These are phyloP conservation scores for Colletotrichum lindemuthianum DNA, from an alignment of 2,329 filamentous ascomycete genomes.

Conservation along the genomic window DNA sequence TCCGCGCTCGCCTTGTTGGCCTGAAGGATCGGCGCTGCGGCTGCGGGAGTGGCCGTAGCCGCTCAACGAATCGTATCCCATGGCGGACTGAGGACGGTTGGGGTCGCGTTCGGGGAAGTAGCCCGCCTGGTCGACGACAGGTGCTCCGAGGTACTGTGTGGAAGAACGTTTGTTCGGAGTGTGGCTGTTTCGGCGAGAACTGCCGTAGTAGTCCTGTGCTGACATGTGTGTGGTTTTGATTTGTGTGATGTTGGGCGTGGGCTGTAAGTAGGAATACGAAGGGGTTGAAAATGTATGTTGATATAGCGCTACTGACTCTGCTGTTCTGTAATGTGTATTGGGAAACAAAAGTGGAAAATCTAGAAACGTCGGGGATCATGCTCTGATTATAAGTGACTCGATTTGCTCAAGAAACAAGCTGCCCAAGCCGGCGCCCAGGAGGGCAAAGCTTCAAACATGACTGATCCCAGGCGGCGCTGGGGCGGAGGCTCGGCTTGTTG, in stretches of 20 bases:
- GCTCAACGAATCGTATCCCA: conserved; percentile 21
- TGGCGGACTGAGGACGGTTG: conserved; percentile 23
- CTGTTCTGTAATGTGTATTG: background rate
- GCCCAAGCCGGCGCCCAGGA: conserved; percentile 1
- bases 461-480: conserved; percentile 29
- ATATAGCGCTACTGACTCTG: background rate
- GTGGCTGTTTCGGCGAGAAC: conserved; percentile 31
- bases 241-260: background rate
- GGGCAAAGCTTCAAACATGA: conserved; percentile 12
- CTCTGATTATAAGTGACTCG: conserved; percentile 19
- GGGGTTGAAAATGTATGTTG: background rate
- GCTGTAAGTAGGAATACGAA: background rate
- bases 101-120: conserved; percentile 23
- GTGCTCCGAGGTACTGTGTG: conserved; percentile 12
- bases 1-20: conserved; percentile 60
- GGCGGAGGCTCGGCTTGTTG: conserved; percentile 28
- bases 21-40: conserved; percentile 26
- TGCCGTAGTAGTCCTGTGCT: conserved; percentile 40
- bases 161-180: conserved; percentile 17
- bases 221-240: conserved; percentile 34
- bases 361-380: background rate
- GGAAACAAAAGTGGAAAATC: background rate
- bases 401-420: background rate
- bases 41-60: conserved; percentile 24
- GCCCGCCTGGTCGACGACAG: conserved; percentile 10